Conservation (phyloP, 805 yeast genomes). For the Saccharomycopsis olivae region DNA sequence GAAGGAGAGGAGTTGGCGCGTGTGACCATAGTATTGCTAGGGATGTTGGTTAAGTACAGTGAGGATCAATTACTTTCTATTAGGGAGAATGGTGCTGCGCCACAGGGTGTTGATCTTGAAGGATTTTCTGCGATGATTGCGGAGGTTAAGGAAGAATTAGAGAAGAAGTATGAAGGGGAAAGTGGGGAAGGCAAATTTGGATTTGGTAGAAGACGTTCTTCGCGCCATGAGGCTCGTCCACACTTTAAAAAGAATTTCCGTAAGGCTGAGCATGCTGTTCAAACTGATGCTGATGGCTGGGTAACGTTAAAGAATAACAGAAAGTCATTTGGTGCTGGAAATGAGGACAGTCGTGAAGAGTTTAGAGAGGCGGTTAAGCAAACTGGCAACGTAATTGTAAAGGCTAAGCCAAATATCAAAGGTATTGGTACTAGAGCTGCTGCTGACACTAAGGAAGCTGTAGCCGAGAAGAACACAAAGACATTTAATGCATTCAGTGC, state of each 20-base stretch:
- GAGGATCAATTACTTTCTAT: slow-evolving; percentile 56
- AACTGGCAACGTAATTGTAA: slow-evolving; percentile 36
- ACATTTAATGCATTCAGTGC: slow-evolving; percentile 79
- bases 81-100: slow-evolving; percentile 46
- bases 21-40: too few relatives aligned
- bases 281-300: slow-evolving; percentile 77
- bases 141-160: slow-evolving; percentile 43
- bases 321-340: slow-evolving; percentile 36
- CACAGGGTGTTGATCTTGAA: slow-evolving; percentile 52
- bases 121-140: slow-evolving; percentile 59
- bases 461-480: slow-evolving; percentile 54
- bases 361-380: slow-evolving; percentile 36
- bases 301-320: slow-evolving; percentile 43
- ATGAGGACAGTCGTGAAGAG: slow-evolving; percentile 25
- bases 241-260: slow-evolving; percentile 36
- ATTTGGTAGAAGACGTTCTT: slow-evolving; percentile 52
- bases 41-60: slow-evolving; percentile 40
- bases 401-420: slow-evolving; percentile 61
- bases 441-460: slow-evolving; percentile 60
- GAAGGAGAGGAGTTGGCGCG: too few relatives aligned
- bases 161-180: slow-evolving; percentile 20
- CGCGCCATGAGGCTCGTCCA: slow-evolving; percentile 35
- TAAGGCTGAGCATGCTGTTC: slow-evolving; percentile 32
- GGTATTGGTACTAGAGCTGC: slow-evolving; percentile 67
- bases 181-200: slow-evolving; percentile 33